A percentile compares a stretch with the other conserved stretches of the same genome.
Evolutionary conservation across 805 yeast genomes (phyloP).

Genomic region (Isabelozyma rhagii): DNA sequence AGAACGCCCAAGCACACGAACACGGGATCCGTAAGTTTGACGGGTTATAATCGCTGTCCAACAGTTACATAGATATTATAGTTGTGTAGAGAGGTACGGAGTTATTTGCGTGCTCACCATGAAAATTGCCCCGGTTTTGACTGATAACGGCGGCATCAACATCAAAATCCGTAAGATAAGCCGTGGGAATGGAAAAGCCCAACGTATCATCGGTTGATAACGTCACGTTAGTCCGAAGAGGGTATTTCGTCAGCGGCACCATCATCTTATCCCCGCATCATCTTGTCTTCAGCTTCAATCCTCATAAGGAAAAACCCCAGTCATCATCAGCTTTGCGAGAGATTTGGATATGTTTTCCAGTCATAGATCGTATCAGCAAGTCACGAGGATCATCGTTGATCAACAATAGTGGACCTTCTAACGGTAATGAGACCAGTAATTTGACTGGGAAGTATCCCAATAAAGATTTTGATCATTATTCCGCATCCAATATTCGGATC

Average conservation of each 20-base stretch:
- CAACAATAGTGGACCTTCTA: slow-evolving; percentile 8
- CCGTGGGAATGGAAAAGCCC: slow-evolving; percentile 22
- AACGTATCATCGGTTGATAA: slow-evolving; percentile 31
- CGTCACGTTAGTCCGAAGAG: slow-evolving; percentile 37
- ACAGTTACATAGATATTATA: neutral
- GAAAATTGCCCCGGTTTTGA: neutral
- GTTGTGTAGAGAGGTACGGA: neutral
- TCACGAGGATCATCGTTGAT: slow-evolving; percentile 51
- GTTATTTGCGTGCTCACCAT: neutral
- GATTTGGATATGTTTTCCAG: slow-evolving; percentile 90
- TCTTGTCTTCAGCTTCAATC: slow-evolving; percentile 34
- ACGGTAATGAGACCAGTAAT: slow-evolving; percentile 6
- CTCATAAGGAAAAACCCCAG: slow-evolving; percentile 1
- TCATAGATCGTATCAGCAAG: slow-evolving; percentile 61
- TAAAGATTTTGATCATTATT: slow-evolving; percentile 30
- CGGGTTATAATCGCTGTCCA: slow-evolving; percentile 38
- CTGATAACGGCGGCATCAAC: neutral
- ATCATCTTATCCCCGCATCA: slow-evolving; percentile 35
- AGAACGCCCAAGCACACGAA: slow-evolving; percentile 49
- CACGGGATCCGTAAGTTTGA: slow-evolving; percentile 68
- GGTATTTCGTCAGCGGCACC: slow-evolving; percentile 34
- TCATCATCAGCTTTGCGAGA: slow-evolving; percentile 40
- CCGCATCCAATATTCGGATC: slow-evolving; percentile 58
- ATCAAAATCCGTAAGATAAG: neutral
- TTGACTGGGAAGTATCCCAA: slow-evolving; percentile 3